Base-by-base conservation (phyloP, 345 rosid species). In the Melaleuca quinquenervia region DNA sequence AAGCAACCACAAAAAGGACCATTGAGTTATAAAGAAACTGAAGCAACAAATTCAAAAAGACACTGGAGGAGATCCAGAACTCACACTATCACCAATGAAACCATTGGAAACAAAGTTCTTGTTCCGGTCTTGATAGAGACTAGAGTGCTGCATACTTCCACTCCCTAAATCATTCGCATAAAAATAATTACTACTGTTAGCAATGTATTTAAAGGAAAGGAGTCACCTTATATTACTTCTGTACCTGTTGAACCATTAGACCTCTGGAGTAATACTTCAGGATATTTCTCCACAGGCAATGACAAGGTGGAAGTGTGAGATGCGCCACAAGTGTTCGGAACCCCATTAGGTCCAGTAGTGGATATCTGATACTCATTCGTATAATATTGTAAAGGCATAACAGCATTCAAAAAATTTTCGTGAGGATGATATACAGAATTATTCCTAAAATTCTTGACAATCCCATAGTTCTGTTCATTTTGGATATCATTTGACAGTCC, bases 321-420 rank as follows among this genome's bases (percentile, higher is more conserved):
- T 86, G 82, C 80, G 70, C 90, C 85, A 87, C 89, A 91, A 87
- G 52, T 83, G 88, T 87, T 89, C 84, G 90, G 54, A 90, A 70
- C 92, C 78, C 88, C 92, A 86, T 89, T 85, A 52, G 62, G 62
- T 88, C 88, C 93, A 75, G 92, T 85, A 89, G 85, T 56, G 56
- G 93, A 93, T 95, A 94, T 91, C 99, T 96, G 99, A 94, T 89
- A 86, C 99, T 96, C 93, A 94, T 91, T 88, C 70, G 98, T 97
- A 93, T 90, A 74, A 88, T 87, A 91, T 85, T 89, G 99, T 95
- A 95, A 96, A 97, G 99, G 99, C 94, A 92, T 90, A 94, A 95
- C 99, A 94, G 88, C 85, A 91, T 91, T 92, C 84, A 89, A 86
- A 91, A 75, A 21, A 87, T 89, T 88, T 32, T 90, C 87, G 52